A percentile compares a stretch with the other conserved stretches of the same genome.
These are phyloP conservation scores for Mortierella antarctica DNA, from an alignment of 192 early-diverging fungal species.

Conservation along the genomic window DNA sequence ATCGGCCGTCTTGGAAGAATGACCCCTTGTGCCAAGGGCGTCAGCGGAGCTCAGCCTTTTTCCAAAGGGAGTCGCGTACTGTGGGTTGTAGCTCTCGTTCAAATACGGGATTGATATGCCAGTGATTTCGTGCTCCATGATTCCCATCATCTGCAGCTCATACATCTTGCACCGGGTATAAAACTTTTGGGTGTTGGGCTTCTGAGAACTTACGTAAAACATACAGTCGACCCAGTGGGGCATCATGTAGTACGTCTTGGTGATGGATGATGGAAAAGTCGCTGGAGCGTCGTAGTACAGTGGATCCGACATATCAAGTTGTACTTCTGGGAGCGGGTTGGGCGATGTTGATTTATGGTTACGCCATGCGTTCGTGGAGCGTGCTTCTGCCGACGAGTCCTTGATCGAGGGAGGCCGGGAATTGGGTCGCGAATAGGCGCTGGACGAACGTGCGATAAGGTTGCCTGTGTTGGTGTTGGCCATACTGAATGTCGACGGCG, in stretches of 20 bases:
- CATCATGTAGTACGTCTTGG: constrained; percentile 71
- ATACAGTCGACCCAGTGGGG: constrained; percentile 95
- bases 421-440: constrained; percentile 20
- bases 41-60: constrained; percentile 40
- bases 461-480: constrained; percentile 21
- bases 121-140: constrained; percentile 71
- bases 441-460: constrained; percentile 25
- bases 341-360: constrained; percentile 11
- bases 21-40: constrained; percentile 8
- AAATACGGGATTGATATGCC: constrained; percentile 65
- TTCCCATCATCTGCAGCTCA: constrained; percentile 86
- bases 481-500: constrained; percentile 25
- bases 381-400: constrained; percentile 29
- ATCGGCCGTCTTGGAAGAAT: constrained; percentile 13
- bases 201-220: constrained; percentile 75
- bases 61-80: constrained; percentile 22
- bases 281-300: constrained; percentile 61
- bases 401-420: constrained; percentile 26
- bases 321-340: constrained; percentile 41
- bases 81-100: constrained; percentile 38
- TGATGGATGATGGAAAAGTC: constrained; percentile 30
- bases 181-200: constrained; percentile 68
- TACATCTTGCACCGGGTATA: constrained; percentile 83
- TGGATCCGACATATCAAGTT: constrained; percentile 56
- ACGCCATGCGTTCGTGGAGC: constrained; percentile 17